Evolutionary conservation across 164 flowering plant species (phyloP), one percentile per base, ranked within the genome.

Genomic region (Magnolia kwangsiensis): DNA sequence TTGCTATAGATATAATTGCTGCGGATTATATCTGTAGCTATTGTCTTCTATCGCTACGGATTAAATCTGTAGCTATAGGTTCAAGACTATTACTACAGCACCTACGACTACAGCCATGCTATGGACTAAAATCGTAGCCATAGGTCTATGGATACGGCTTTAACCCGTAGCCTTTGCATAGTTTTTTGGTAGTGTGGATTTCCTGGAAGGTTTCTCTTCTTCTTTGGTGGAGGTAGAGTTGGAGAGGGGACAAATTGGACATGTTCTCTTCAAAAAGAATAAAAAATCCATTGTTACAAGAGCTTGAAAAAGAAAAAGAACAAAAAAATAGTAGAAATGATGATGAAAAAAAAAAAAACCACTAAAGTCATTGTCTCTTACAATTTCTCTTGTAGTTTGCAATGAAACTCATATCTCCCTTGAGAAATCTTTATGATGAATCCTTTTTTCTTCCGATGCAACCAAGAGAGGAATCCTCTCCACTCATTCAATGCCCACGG

Each of bases 151-250:
- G n/a, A n/a, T n/a, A n/a, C n/a, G n/a, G n/a, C n/a, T n/a, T n/a
- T n/a, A n/a, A n/a, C n/a, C n/a, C n/a, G n/a, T n/a, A n/a, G n/a
- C n/a, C n/a, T n/a, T n/a, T n/a, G n/a, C n/a, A n/a, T n/a, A n/a
- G n/a, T n/a, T n/a, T n/a, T n/a, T n/a, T n/a, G n/a, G n/a, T n/a
- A n/a, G n/a, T n/a, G n/a, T n/a, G n/a, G n/a, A n/a, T n/a, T n/a
- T n/a, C n/a, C n/a, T n/a, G n/a, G n/a, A n/a, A 88, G 89, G 78
- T 82, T 94, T 85, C 96, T 87, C 86, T 91, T 94, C 84, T 91
- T 92, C 11, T 49, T 67, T 82, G 80, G 81, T 71, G 69, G 70
- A 77, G 80, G 85, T 68, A 51, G 55, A 50, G 86, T 78, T 31
- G 88, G 72, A 80, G 85, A 74, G 70, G 83, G 79, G 66, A 79